These are phyloP conservation scores for Speleostelium caveatum DNA, from an alignment of 78 protist genomes.

Conservation along the genomic window DNA sequence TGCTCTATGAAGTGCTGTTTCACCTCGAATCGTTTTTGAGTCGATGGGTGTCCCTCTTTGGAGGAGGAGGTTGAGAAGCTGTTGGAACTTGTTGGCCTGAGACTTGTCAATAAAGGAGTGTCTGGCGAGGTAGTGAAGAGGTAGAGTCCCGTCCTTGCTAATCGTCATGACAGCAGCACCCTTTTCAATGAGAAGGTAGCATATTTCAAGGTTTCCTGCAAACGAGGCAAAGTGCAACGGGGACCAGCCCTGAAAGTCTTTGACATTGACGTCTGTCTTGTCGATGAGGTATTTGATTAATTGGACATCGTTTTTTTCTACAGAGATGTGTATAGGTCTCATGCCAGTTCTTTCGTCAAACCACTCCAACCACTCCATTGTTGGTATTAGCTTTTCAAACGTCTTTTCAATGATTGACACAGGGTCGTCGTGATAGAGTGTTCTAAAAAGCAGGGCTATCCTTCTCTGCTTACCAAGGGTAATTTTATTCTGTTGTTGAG, in stretches of 20 bases:
- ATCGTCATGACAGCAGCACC: constrained; percentile 69
- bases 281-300: constrained; percentile 50
- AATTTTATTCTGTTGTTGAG: constrained; percentile 24
- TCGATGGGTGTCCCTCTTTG: constrained; percentile 60
- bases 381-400: not conserved
- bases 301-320: constrained; percentile 22
- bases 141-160: constrained; percentile 72
- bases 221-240: constrained; percentile 67
- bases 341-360: constrained; percentile 49
- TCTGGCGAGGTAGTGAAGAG: constrained; percentile 53
- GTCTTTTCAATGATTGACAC: constrained; percentile 2
- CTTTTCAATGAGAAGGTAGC: constrained; percentile 42
- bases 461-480: constrained; percentile 9
- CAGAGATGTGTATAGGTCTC: constrained; percentile 54
- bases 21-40: constrained; percentile 68
- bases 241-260: constrained; percentile 71
- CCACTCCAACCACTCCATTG: constrained; percentile 64
- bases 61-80: constrained; percentile 11
- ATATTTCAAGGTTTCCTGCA: constrained; percentile 58
- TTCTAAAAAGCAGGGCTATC: constrained; percentile 11
- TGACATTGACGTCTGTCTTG: constrained; percentile 27
- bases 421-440: constrained; percentile 17
- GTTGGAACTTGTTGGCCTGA: not conserved
- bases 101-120: constrained; percentile 10
- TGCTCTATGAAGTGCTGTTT: constrained; percentile 62